Evolutionary conservation across 2,329 filamentous ascomycete genomes (phyloP), one percentile per base, ranked within the genome.

Genomic region (Trematosphaeria pertusa): DNA sequence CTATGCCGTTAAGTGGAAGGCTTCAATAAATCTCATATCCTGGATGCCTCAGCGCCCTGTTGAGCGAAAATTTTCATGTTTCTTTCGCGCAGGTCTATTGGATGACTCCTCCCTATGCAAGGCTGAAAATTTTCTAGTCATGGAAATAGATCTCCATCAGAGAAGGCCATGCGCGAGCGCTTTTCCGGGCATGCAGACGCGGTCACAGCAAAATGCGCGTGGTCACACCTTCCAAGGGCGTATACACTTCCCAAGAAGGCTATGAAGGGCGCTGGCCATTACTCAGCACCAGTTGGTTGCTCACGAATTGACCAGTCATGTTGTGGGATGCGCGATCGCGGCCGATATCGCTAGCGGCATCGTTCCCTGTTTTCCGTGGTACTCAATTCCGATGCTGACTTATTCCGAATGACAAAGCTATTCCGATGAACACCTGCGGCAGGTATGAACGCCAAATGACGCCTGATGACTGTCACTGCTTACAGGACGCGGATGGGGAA

Each of bases 1-100:
- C 59, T 60, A 62, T 55, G 41, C 54, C 54, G 33, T 54, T 55
- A 54, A 53, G 43, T 62, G 53, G 46, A 56, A 46, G 56, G 54
- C 48, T 48, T 53, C 50, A 48, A 55, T 52, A 36, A 57, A 50
- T 33, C 33, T 38, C 37, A 30, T 47, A 44, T 38, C 46, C 35
- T 35, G 22, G 20, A 33, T 34, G 42, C 18, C 14, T 56, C 53
- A 50, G 56, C 22, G 42, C 9, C 38, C 15, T 46, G n/a, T n/a
- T n/a, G n/a, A 50, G 45, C 21, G 46, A 37, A 56, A 39, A 43
- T 48, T 58, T 53, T 14, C 5, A 4, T 11, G 12, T 14, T 31
- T 31, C 5, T 14, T 31, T 11, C 28, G 28, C 12, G 28, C 28
- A n/a, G n/a, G n/a, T n/a, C n/a, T 12, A 31, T 12, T 31, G 5